Percentiles rank a stretch among this genome's conserved stretches.
These are phyloP conservation scores for Plasmodium sp. DNA, from an alignment of 169 alveolate species.

Conservation along the genomic window DNA sequence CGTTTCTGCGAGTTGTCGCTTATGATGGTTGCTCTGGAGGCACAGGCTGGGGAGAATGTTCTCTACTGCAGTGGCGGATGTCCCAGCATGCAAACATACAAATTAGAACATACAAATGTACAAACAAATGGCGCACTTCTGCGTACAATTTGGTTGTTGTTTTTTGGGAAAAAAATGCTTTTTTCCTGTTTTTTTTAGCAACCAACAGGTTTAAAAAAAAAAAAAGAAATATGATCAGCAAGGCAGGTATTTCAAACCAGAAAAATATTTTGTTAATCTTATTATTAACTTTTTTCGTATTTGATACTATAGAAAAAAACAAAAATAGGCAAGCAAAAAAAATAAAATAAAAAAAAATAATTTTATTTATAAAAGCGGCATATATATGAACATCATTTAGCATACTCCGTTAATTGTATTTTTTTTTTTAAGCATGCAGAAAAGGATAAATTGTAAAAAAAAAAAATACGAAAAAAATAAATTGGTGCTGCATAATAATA, in stretches of 20 bases:
- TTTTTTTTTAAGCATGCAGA: not conserved
- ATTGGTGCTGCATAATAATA: not conserved
- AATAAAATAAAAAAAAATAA: not conserved
- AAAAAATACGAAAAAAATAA: not conserved
- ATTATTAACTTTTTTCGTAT: not conserved
- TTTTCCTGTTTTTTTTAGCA: not conserved
- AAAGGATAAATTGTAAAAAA: not conserved
- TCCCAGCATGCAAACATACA: not conserved
- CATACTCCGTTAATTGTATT: not conserved
- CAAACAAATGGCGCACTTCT: not conserved
- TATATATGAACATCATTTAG: not conserved
- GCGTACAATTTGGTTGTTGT: not conserved
- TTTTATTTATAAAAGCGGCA: not conserved
- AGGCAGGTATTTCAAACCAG: not conserved
- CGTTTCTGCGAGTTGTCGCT: not conserved
- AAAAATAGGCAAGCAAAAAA: not conserved
- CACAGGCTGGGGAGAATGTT: not conserved
- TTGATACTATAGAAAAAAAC: not conserved
- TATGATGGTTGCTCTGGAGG: not conserved
- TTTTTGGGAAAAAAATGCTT: not conserved
- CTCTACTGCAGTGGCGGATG: not conserved
- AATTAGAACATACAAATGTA: not conserved
- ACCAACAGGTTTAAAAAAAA: not conserved
- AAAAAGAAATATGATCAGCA: not conserved
- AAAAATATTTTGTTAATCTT: not conserved